Base-by-base conservation (phyloP, 352 stramenopile species). In the Pythium monospermum region DNA sequence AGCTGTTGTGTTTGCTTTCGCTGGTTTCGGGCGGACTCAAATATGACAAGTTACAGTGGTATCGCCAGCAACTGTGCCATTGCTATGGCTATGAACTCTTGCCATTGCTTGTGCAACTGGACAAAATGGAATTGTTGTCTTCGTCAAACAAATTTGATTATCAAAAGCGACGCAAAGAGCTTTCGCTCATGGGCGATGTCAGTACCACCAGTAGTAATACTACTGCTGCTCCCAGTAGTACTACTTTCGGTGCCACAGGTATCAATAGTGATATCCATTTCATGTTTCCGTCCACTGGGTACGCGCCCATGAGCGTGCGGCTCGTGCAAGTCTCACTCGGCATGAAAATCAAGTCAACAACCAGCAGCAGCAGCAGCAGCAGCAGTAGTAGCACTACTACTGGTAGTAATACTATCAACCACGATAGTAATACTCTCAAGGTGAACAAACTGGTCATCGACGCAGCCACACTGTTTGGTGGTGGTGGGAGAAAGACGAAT, bases 271-370 rank as follows among this genome's bases (percentile, higher is more conserved):
- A 95, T 38, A 92, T 95, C 43, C 66, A 86, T 48, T 92, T 90
- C 30, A 90, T 95, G 79, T 92, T 92, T 39, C 75, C 82, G 1
- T 91, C 87, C 57, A 91, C 76, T 6, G 82, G 84, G 3, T 93
- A 93, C 43, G 84, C 84, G 4, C 81, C 83, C 7, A 79, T 95
- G 68, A 92, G 80, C 52, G 74, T 93, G 40, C 80, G 82, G 0
- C 57, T 87, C 26, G 68, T 95, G 37, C 80, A 95, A 70, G 65
- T 77, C 28, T 74, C 84, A 11, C 66, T 92, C 11, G 75, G 75
- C 0, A 82, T 86, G 66, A 81, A 83, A 27, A 73, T 80, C 54
- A 87, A 85, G 51, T 58, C 62, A 21, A 27, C 41, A 11, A 54
- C 50, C 3, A 38, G 41, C 28, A 38, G 23, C 4, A 26, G 49